These are phyloP conservation scores for Iberis pinnata DNA, from an alignment of 345 rosid genomes.

Conservation along the genomic window DNA sequence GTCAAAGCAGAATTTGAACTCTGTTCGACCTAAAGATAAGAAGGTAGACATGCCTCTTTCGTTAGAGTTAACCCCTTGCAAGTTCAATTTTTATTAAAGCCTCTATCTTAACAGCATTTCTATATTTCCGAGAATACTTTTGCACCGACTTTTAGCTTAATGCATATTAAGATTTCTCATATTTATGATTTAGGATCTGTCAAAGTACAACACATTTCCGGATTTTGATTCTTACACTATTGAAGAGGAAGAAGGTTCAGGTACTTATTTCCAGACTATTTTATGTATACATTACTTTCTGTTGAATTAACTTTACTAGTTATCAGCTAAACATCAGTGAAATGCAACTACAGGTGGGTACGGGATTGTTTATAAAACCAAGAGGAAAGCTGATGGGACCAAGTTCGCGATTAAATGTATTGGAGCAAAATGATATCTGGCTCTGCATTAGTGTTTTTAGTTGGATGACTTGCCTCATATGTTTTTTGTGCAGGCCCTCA, in stretches of 20 bases:
- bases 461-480: constrained; percentile 19
- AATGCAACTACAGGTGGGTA: constrained; percentile 72
- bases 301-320: constrained; percentile 5
- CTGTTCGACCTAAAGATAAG: constrained; percentile 32
- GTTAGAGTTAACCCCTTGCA: constrained; percentile 31
- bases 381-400: constrained; percentile 58
- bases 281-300: background rate
- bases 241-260: constrained; percentile 92
- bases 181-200: constrained; percentile 40
- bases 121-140: background rate
- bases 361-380: constrained; percentile 82
- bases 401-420: constrained; percentile 89
- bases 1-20: constrained; percentile 28
- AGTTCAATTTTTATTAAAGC: background rate
- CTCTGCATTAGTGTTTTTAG: background rate
- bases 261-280: constrained; percentile 30
- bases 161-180: background rate
- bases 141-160: background rate
- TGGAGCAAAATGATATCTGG: constrained; percentile 22
- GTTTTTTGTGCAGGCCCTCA: constrained; percentile 62
- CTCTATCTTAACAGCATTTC: background rate
- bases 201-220: constrained; percentile 45
- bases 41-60: constrained; percentile 30
- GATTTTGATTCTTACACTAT: constrained; percentile 63
- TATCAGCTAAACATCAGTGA: constrained; percentile 6